These are phyloP conservation scores for Phytophthora fragariaefolia DNA, from an alignment of 352 stramenopile genomes.

Conservation along the genomic window DNA sequence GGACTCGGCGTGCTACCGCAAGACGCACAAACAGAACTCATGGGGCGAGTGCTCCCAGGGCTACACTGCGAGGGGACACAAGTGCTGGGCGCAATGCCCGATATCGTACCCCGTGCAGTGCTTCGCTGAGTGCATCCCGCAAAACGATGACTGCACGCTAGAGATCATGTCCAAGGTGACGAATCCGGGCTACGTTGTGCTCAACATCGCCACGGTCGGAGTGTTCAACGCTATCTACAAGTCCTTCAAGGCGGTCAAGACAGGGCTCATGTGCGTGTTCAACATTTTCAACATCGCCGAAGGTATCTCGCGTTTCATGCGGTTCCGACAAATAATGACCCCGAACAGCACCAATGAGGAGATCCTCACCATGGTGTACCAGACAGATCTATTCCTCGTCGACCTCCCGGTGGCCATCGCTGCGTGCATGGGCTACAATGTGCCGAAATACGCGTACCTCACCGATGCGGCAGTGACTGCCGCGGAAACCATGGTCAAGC, in stretches of 20 bases:
- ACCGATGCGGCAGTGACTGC: slow-evolving; percentile 40
- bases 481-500: slow-evolving; percentile 44
- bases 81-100: slow-evolving; percentile 76
- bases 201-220: slow-evolving; percentile 61
- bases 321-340: slow-evolving; percentile 40
- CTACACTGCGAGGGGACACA: slow-evolving; percentile 50
- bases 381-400: slow-evolving; percentile 63
- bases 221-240: slow-evolving; percentile 59
- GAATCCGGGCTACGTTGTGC: slow-evolving; percentile 49
- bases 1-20: slow-evolving; percentile 63
- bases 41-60: slow-evolving; percentile 39
- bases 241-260: slow-evolving; percentile 48
- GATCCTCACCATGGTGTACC: slow-evolving; percentile 47
- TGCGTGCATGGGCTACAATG: slow-evolving; percentile 54
- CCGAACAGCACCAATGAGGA: slow-evolving; percentile 61
- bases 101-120: slow-evolving; percentile 79
- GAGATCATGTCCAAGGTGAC: slow-evolving; percentile 60
- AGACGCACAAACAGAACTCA: slow-evolving; percentile 43
- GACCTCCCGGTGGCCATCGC: slow-evolving; percentile 60
- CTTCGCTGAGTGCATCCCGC: slow-evolving; percentile 68
- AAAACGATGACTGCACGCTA: slow-evolving; percentile 67
- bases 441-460: slow-evolving; percentile 32
- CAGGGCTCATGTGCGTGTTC: slow-evolving; percentile 53
- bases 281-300: slow-evolving; percentile 55
- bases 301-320: slow-evolving; percentile 52